These are phyloP conservation scores for Sechiopsis laciniata DNA, from an alignment of 306 rosid species.

Conservation along the genomic window DNA sequence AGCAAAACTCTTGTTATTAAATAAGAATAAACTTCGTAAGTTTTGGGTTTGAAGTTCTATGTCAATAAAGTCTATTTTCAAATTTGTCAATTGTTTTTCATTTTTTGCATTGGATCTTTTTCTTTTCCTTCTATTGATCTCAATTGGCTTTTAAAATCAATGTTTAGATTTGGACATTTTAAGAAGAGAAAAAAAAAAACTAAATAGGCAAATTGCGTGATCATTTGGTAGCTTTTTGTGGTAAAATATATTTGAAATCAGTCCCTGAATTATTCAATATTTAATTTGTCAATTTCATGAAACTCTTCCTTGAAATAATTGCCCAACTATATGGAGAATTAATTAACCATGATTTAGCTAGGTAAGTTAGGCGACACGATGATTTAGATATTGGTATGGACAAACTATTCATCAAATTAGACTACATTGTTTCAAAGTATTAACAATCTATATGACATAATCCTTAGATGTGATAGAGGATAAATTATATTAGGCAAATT, in stretches of 20 bases:
- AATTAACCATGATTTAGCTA: background rate
- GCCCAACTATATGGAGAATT: background rate
- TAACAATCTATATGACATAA: background rate
- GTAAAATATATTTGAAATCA: background rate
- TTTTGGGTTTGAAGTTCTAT: no score
- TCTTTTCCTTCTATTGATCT: no score
- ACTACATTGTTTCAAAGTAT: background rate
- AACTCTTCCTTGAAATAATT: background rate
- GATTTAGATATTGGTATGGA: background rate
- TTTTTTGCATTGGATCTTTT: no score
- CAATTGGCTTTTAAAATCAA: background rate
- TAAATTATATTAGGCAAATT: no score
- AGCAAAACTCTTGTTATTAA: no score
- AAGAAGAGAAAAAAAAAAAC: background rate
- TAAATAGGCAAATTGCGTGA: background rate
- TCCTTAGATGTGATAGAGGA: background rate
- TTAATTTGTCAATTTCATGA: background rate
- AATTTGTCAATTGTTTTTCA: no score
- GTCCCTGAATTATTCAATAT: background rate
- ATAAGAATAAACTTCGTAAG: no score
- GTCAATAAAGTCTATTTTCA: no score
- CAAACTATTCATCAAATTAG: background rate
- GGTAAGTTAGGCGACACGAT: background rate
- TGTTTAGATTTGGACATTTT: background rate
- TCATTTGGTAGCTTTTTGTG: background rate